Evolutionary conservation across 108 stramenopile genomes (phyloP), one percentile per base, ranked within the genome.

Genomic region (Seminavis robusta): DNA sequence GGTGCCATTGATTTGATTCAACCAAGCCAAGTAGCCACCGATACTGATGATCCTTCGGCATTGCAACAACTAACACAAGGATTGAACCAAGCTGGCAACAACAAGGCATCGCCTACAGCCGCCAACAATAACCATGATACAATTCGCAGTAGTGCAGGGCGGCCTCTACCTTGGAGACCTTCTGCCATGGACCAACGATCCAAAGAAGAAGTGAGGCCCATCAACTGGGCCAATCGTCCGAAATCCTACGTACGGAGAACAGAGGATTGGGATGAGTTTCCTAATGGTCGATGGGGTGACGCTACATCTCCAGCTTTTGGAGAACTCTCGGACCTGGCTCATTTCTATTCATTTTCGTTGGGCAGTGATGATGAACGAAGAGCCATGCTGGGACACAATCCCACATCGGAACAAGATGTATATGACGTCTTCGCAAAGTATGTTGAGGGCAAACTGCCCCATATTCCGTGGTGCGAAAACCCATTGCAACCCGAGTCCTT

Each of bases 201-300:
- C 21, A 76, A 70, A 55, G 94, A 95, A 74, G 87, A 83, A 51
- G 92, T 94, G 42, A 86, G 97, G 48, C 97, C 97, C 17, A 98
- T 98, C 61, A 94, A 97, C 46, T 98, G 97, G 97, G 96, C 96
- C 19, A 98, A 98, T 59, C 82, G 97, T 10, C 97, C 95, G 4
- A 85, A 90, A 63, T 83, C 80, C 23, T 98, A 98, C 73, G 71
- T 97, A 15, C 74, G 84, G 71, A 66, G 97, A 31, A 98, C 97
- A 5, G 92, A 94, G 61, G 83, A 86, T 42, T 98, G 97, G 97
- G 95, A 96, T 63, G 95, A 96, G 74, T 94, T 94, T 69, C 95
- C 95, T 11, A 98, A 92, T 54, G 84, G 79, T 33, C 72, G 97
- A 38, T 98, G 97, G 97, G 95, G 95, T 19, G 95, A 96, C 59